phyloP scores from a whole-genome alignment of 345 rosid genomes.

The Trapa bicornis region DNA sequence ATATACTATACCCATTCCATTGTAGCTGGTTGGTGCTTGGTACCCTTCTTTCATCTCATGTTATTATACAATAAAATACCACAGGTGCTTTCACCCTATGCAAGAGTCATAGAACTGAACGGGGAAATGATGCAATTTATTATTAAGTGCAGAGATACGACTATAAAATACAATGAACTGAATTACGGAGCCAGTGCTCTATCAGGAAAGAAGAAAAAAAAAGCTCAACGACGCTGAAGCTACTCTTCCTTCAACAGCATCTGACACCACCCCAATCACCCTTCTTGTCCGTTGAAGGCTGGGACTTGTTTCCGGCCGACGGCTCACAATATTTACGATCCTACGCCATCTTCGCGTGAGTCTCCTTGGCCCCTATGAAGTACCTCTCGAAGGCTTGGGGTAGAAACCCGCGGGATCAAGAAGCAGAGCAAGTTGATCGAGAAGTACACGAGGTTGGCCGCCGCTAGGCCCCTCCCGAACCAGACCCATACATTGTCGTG shows the following conservation, averaged over 20 bases:
- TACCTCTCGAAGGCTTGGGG: constrained; percentile 75
- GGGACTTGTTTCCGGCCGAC: constrained; percentile 13
- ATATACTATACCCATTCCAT: neutral
- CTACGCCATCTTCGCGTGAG: constrained; percentile 34
- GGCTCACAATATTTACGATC: constrained; percentile 28
- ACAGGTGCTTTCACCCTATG: too few species aligned
- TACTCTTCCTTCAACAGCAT: too few species aligned
- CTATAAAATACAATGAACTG: too few species aligned
- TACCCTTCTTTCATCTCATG: neutral
- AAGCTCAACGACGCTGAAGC: too few species aligned
- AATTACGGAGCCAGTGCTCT: too few species aligned
- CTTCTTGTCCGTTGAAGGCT: constrained; percentile 25
- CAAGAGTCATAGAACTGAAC: neutral
- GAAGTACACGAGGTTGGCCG: constrained; percentile 50
- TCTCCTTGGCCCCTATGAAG: constrained; percentile 48
- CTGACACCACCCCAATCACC: constrained; percentile 23
- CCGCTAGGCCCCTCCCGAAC: constrained; percentile 63
- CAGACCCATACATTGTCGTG: constrained; percentile 36
- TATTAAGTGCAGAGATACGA: too few species aligned
- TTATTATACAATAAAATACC: neutral
- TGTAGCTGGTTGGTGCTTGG: too few species aligned
- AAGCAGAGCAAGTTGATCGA: constrained; percentile 60
- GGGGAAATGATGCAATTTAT: too few species aligned
- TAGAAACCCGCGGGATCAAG: constrained; percentile 62
- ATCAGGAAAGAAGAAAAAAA: too few species aligned